Conservation (phyloP, 495 filamentous ascomycete genomes). For the Hypoxylon fuscum region DNA sequence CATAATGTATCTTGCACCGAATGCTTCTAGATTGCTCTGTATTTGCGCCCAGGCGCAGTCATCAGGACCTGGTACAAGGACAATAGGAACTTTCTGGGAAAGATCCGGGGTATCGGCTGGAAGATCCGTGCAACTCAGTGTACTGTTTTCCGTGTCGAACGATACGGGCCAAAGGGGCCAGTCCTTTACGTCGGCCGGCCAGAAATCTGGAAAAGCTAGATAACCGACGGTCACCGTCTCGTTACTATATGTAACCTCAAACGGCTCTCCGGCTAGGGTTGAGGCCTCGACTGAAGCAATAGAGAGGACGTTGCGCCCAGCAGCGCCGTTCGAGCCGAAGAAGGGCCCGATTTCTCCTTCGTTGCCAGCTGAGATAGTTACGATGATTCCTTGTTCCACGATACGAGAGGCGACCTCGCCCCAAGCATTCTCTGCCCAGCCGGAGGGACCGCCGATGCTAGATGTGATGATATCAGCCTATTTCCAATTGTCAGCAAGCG, state of each 20-base stretch:
- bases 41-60: constrained; percentile 46
- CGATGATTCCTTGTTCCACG: constrained; percentile 49
- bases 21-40: constrained; percentile 42
- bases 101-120: constrained; percentile 51
- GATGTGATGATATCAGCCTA: constrained; percentile 53
- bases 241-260: constrained; percentile 25
- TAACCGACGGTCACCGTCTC: constrained; percentile 42
- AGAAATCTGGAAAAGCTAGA: constrained; percentile 21
- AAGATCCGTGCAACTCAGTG: constrained; percentile 44
- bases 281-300: constrained; percentile 30
- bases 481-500: background rate
- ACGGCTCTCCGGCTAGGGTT: constrained; percentile 33
- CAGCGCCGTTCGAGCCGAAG: constrained; percentile 35
- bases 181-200: constrained; percentile 27
- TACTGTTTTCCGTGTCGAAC: constrained; percentile 43
- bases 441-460: constrained; percentile 47
- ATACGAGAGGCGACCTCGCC: constrained; percentile 47
- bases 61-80: constrained; percentile 61
- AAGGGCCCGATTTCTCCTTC: constrained; percentile 50
- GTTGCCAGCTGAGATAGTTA: constrained; percentile 53
- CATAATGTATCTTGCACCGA: constrained; percentile 47
- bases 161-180: constrained; percentile 46
- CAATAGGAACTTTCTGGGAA: constrained; percentile 56
- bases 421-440: constrained; percentile 50
- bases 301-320: constrained; percentile 42